These are phyloP conservation scores for Hymenoscyphus infarciens DNA, from an alignment of 2,329 filamentous ascomycete species.

Conservation along the genomic window DNA sequence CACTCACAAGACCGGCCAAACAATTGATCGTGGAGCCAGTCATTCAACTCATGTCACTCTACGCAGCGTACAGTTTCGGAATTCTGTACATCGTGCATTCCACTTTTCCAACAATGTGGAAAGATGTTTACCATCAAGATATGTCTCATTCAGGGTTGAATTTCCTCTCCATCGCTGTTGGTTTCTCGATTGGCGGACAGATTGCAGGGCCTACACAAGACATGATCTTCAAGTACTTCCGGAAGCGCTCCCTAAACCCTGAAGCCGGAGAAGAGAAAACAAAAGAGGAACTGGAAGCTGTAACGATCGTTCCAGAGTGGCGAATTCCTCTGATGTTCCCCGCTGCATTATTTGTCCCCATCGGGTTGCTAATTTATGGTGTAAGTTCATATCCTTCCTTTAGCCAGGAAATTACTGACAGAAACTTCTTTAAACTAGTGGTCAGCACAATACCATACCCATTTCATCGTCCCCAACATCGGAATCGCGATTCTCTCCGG, in stretches of 20 bases:
- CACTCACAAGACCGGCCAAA: constrained; percentile 44
- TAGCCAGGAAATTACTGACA: too few relatives aligned
- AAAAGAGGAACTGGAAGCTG: constrained; percentile 12
- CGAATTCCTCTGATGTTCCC: constrained; percentile 55
- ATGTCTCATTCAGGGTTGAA: constrained; percentile 54
- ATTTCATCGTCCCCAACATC: constrained; percentile 55
- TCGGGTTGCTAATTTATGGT: constrained; percentile 53
- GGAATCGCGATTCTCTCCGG: constrained; percentile 48
- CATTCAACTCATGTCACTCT: constrained; percentile 47
- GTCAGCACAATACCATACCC: constrained; percentile 45
- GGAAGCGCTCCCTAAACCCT: not conserved
- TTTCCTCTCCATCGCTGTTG: constrained; percentile 46
- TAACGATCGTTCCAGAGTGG: constrained; percentile 47
- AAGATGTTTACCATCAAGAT: constrained; percentile 48
- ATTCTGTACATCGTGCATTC: constrained; percentile 52
- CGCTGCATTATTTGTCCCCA: constrained; percentile 39
- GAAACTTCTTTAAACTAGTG: constrained; percentile 34
- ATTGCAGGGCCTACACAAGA: constrained; percentile 23
- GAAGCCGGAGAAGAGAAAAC: constrained; percentile 10
- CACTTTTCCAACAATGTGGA: constrained; percentile 57
- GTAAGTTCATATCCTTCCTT: not conserved
- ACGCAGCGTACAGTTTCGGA: constrained; percentile 48
- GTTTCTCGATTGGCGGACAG: constrained; percentile 29
- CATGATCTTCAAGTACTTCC: constrained; percentile 10
- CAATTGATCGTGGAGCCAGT: constrained; percentile 49